phyloP scores from a whole-genome alignment of 2,329 filamentous ascomycete species.

The Aspergillus sp. region DNA sequence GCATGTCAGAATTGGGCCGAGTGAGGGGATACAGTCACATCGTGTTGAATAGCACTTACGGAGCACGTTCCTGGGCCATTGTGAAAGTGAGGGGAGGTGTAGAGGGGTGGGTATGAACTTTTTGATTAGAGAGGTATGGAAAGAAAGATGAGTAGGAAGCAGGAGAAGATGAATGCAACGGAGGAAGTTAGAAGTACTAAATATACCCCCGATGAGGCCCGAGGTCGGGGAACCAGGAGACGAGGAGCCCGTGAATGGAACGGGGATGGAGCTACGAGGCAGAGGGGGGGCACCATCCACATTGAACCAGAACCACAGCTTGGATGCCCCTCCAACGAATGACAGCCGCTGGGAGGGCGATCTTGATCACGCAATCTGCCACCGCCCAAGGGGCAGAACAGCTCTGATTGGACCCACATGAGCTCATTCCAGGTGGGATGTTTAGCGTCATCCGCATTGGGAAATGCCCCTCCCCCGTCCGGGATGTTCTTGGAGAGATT shows the following conservation, averaged over 20 bases:
- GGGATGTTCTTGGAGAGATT: background rate
- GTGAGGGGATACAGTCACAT: background rate
- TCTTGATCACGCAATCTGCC: conserved; percentile 40
- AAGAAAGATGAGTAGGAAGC: background rate
- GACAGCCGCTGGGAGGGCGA: conserved; percentile 18
- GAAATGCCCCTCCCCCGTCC: background rate
- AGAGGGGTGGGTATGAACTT: conserved; percentile 7
- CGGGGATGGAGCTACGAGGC: background rate
- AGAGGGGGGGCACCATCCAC: background rate
- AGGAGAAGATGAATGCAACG: conserved; percentile 7
- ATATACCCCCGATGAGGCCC: background rate
- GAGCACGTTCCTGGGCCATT: conserved; percentile 49
- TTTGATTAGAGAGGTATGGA: background rate
- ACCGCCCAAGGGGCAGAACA: conserved; percentile 34
- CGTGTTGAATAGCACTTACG: conserved; percentile 36
- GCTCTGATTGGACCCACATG: conserved; percentile 29
- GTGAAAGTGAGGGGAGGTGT: conserved; percentile 20
- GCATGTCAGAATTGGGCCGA: conserved; percentile 15
- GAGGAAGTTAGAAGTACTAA: conserved; percentile 17
- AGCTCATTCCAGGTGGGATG: conserved; percentile 26
- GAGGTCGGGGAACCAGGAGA: background rate
- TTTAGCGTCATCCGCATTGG: conserved; percentile 1
- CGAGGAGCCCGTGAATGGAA: background rate
- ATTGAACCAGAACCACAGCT: background rate
- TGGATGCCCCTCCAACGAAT: conserved; percentile 16